phyloP scores from a whole-genome alignment of 352 stramenopile species.

The Phytophthora citricola region DNA sequence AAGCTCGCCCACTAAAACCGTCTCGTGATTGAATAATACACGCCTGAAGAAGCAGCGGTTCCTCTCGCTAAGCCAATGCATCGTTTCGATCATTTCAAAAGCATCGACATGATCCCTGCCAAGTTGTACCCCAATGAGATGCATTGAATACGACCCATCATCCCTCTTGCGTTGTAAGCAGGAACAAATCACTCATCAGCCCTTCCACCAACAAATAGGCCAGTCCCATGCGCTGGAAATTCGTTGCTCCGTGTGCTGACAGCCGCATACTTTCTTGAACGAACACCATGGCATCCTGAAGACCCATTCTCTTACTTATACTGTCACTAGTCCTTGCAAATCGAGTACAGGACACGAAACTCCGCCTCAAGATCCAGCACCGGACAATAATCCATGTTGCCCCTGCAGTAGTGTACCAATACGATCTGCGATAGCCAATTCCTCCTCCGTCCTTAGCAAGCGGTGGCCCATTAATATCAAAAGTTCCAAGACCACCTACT shows the following conservation, averaged over 20 bases:
- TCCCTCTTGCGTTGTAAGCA: constrained; percentile 28
- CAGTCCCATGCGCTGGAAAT: constrained; percentile 29
- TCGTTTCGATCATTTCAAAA: constrained; percentile 35
- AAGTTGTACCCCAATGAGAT: constrained; percentile 41
- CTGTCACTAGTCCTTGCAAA: constrained; percentile 12
- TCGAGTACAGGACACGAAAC: constrained; percentile 16
- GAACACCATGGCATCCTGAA: constrained; percentile 27
- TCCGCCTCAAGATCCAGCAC: constrained; percentile 14
- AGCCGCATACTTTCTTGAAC: constrained; percentile 33
- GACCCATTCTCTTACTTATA: constrained; percentile 6
- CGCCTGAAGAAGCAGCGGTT: constrained; percentile 14
- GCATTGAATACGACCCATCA: constrained; percentile 18
- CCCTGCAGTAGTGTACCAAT: constrained; percentile 20
- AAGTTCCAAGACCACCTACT: constrained; percentile 16
- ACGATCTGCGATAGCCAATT: constrained; percentile 16
- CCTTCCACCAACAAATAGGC: constrained; percentile 33
- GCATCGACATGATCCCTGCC: constrained; percentile 22
- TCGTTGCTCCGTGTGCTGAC: constrained; percentile 28
- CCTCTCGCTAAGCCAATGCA: constrained; percentile 14
- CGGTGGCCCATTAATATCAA: constrained; percentile 22
- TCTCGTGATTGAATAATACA: constrained; percentile 34
- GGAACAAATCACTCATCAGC: constrained; percentile 35
- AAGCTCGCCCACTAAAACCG: constrained; percentile 22
- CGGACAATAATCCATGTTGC: constrained; percentile 15
- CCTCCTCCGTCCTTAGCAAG: constrained; percentile 9